Evolutionary conservation across 73 alveolate species (phyloP), one percentile per base, ranked within the genome.

Genomic region (Durusdinium trenchii): DNA sequence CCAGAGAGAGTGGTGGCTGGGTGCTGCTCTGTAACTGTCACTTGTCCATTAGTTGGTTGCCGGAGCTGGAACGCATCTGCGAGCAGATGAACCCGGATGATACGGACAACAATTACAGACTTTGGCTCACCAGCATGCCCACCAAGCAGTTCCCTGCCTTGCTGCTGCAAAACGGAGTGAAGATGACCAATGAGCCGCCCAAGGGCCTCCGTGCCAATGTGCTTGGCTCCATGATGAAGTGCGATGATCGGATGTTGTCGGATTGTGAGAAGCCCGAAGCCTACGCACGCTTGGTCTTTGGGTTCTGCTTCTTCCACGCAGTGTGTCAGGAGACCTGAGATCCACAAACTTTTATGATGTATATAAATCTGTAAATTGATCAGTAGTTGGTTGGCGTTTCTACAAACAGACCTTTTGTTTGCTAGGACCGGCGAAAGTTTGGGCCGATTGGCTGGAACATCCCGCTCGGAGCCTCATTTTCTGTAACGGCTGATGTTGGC

Each of bases 401-500:
- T 0, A 48, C 69, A 12, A 83, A 40, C 73, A 3, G n/a, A 30
- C 3, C 69, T 28, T 45, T n/a, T 14, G 4, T 84, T 35, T 64
- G 93, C 48, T 35, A 99, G 99, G 99, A 99, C 99, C 98, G 99
- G 86, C 99, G 99, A 75, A 99, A 99, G 99, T 99, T 99, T 95
- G 99, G 99, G 18, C 99, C 99, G n/a, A 99, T 99, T 78, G 99
- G 99, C n/a, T 99, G 99, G 99, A 99, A 99, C 99, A 99, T 99
- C 91, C 99, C 99, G 98, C 99, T 99, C 99, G 36, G 50, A 23
- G 90, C 61, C 18, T 23, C 73, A 60, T 32, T 60, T 60, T 32
- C 73, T 60, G 18, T n/a, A n/a, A n/a, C n/a, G n/a, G n/a, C n/a
- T n/a, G n/a, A n/a, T n/a, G n/a, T n/a, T n/a, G n/a, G n/a, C n/a